phyloP scores from a whole-genome alignment of 768 basidiomycete species.

The Russula earlei region DNA sequence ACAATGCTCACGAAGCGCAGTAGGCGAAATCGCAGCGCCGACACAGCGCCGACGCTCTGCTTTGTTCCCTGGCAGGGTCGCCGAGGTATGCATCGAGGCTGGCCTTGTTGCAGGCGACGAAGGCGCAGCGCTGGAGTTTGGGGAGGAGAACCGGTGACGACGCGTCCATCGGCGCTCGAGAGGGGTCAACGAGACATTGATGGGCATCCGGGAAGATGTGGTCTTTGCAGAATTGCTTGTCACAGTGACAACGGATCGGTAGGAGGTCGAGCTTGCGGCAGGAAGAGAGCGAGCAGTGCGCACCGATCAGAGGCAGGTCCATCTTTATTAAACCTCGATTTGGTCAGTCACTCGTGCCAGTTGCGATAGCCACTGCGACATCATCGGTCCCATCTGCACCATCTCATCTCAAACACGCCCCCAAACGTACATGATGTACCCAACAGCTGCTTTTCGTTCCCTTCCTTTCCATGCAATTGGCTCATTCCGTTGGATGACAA shows the following conservation, averaged over 20 bases:
- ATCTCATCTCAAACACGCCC: too few relatives aligned
- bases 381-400: too few relatives aligned
- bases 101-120: slow-evolving; percentile 43
- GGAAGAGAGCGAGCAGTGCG: slow-evolving; percentile 48
- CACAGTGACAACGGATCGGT: slow-evolving; percentile 63
- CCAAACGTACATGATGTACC: too few relatives aligned
- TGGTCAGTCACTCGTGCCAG: too few relatives aligned
- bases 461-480: not conserved
- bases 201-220: slow-evolving; percentile 59
- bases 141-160: slow-evolving; percentile 8
- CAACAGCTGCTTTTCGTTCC: too few relatives aligned
- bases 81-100: slow-evolving; percentile 38
- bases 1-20: slow-evolving; percentile 47
- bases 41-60: slow-evolving; percentile 35
- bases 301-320: slow-evolving; percentile 48
- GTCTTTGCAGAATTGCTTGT: slow-evolving; percentile 47
- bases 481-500: too few relatives aligned
- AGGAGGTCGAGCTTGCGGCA: slow-evolving; percentile 67
- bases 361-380: too few relatives aligned
- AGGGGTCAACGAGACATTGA: slow-evolving; percentile 33
- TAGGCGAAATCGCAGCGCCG: slow-evolving; percentile 45
- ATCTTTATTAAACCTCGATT: too few relatives aligned
- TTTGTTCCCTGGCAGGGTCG: slow-evolving; percentile 22
- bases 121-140: slow-evolving; percentile 41
- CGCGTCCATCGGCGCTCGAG: not conserved